Evolutionary conservation across 1,284 basidiomycete species (phyloP).

Genomic region (Apiotrichum mycotoxinovorans): DNA sequence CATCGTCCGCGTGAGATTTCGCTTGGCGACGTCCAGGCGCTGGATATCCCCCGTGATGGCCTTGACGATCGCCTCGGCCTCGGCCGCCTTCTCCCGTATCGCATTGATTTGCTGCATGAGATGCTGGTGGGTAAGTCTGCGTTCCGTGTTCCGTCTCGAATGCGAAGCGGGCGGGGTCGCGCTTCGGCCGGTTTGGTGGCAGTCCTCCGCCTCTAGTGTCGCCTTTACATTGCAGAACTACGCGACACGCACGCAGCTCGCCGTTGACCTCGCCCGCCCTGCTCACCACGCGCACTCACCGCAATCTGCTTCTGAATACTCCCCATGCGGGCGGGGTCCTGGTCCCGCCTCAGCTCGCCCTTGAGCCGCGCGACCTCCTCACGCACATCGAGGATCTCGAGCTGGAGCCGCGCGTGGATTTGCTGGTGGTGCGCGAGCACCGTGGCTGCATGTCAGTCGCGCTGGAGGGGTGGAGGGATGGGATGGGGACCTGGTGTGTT

Average conservation of each 20-base stretch:
- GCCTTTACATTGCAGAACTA: too few relatives aligned
- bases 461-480: too few relatives aligned
- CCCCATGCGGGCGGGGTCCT: constrained; percentile 79
- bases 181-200: too few relatives aligned
- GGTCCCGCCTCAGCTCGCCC: constrained; percentile 64
- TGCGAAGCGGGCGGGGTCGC: too few relatives aligned
- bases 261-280: neutral
- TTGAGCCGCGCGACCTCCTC: constrained; percentile 69
- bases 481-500: too few relatives aligned
- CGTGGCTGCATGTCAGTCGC: constrained; percentile 22
- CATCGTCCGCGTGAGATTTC: constrained; percentile 84
- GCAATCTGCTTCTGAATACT: constrained; percentile 89
- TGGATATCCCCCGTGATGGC: constrained; percentile 97
- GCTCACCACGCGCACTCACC: constrained; percentile 51
- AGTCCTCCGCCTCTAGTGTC: too few relatives aligned
- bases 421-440: constrained; percentile 37
- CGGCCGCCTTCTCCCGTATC: constrained; percentile 90
- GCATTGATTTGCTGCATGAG: constrained; percentile 87
- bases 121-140: constrained; percentile 59
- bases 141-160: too few relatives aligned
- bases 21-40: constrained; percentile 88
- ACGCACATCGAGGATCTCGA: constrained; percentile 44
- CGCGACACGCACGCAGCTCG: too few relatives aligned
- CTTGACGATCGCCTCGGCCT: constrained; percentile 91
- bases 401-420: constrained; percentile 41